Evolutionary conservation across 352 stramenopile genomes (phyloP), one percentile per base, ranked within the genome.

Genomic region (Phytophthora fragariaefolia): DNA sequence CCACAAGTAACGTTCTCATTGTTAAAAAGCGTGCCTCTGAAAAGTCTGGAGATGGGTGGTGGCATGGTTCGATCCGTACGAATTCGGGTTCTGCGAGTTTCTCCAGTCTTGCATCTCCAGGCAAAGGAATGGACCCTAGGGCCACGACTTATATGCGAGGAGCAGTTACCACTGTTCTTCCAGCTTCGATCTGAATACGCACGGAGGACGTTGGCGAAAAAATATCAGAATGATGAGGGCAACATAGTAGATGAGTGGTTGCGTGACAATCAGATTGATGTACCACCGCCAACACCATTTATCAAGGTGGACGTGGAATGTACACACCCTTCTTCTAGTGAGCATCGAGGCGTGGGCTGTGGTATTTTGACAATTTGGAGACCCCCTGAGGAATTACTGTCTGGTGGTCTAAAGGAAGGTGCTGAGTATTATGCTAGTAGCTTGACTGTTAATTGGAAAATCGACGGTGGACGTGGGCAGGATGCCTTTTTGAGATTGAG

Each of bases 281-380:
- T 75, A 2, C 76, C 71, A 17, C 48, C 72, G 24, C 85, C 80
- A 32, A 80, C 79, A 0, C 85, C 85, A 23, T 93, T 92, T 63
- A 55, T 91, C 13, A 88, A 90, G 38, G 59, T 93, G 22, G 79
- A 90, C 36, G 82, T 91, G 22, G 64, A 85, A 24, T 93, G 85
- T 36, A 76, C 80, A 2, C 85, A 93, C 50, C 1, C 55, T 15
- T 38, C 10, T 43, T 6, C 9, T 22, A 71, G 67, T 18, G n/a
- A 26, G n/a, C 22, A 59, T 18, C 64, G 40, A 48, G 77, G 55
- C 52, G 51, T 56, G 1, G 69, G 68, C 10, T 73, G 49, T 15
- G 83, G 76, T 9, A 69, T 87, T 52, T 61, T 93, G 42, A 93
- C 80, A 1, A 61, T 92, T 17, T 93, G 85, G 85, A 64, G 82